Conservation (phyloP, 768 basidiomycete species). For the Hypsizygus marmoreus region DNA sequence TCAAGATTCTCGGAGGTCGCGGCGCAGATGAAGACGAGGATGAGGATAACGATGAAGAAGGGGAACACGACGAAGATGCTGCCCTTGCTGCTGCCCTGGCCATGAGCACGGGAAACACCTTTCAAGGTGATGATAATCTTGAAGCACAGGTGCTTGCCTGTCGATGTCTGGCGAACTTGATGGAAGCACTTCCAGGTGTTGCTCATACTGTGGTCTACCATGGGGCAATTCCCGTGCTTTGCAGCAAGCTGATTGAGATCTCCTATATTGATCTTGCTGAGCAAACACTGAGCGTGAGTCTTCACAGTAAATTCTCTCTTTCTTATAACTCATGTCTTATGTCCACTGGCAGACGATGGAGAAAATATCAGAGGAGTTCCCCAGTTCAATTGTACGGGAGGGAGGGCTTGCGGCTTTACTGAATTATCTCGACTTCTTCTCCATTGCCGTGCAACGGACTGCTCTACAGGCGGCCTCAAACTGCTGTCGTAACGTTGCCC, state of each 20-base stretch:
- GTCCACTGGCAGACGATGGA: slow-evolving; percentile 77
- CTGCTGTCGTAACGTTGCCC: slow-evolving; percentile 89
- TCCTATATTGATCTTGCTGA: slow-evolving; percentile 98
- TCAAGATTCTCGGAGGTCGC: slow-evolving; percentile 85
- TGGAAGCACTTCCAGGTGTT: slow-evolving; percentile 98
- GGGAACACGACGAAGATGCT: slow-evolving; percentile 79
- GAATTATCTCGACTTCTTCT: slow-evolving; percentile 98
- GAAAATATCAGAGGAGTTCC: slow-evolving; percentile 98
- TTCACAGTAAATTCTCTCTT: slow-evolving; percentile 13
- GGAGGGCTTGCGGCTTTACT: slow-evolving; percentile 91
- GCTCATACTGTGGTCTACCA: slow-evolving; percentile 98
- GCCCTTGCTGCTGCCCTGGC: slow-evolving; percentile 87
- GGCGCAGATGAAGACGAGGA: slow-evolving; percentile 76
- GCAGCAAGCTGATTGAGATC: slow-evolving; percentile 96
- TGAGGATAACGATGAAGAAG: slow-evolving; percentile 65
- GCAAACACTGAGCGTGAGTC: slow-evolving; percentile 92
- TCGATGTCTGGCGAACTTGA: slow-evolving; percentile 94
- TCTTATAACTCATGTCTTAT: slow-evolving; percentile 19
- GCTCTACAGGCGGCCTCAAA: slow-evolving; percentile 96
- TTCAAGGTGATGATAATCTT: slow-evolving; percentile 81
- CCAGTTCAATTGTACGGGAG: slow-evolving; percentile 93
- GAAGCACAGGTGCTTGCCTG: slow-evolving; percentile 97
- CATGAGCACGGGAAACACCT: slow-evolving; percentile 69
- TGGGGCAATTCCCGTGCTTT: slow-evolving; percentile 96
- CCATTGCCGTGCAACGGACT: slow-evolving; percentile 94